Evolutionary conservation across 202 grass and related monocot genomes (phyloP).

Genomic region (Sporobolus alterniflorus): DNA sequence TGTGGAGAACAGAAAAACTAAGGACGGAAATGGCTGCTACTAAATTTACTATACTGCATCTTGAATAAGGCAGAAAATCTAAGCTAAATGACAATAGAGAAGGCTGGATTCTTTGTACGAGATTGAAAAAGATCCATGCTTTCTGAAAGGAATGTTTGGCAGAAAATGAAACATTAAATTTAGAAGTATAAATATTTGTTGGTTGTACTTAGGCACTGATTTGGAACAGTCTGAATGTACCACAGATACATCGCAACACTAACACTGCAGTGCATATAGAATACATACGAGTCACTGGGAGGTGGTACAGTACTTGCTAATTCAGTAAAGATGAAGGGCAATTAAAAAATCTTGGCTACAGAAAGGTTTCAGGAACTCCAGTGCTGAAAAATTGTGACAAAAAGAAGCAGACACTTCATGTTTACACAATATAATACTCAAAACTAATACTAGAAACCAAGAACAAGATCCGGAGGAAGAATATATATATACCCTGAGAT

Average conservation of each 20-base stretch:
- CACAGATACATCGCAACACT: constrained; percentile 10
- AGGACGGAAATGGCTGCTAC: neutral
- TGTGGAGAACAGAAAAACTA: neutral
- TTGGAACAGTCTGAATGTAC: constrained; percentile 24
- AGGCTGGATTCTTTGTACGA: neutral
- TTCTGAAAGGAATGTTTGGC: neutral
- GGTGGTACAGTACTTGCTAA: constrained; percentile 3
- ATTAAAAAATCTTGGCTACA: neutral
- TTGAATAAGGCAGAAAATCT: neutral
- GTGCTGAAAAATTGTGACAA: neutral
- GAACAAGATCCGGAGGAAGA: neutral
- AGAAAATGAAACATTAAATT: neutral
- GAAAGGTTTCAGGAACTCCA: neutral
- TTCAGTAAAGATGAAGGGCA: neutral
- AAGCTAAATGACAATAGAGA: neutral
- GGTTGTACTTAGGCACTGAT: neutral
- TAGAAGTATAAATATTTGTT: too few relatives aligned
- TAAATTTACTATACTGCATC: neutral
- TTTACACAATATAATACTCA: too few relatives aligned
- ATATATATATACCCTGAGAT: constrained; percentile 9
- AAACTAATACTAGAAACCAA: neutral
- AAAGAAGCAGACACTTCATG: neutral
- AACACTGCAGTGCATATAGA: constrained; percentile 10
- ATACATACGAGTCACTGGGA: constrained; percentile 30
- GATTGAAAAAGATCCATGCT: neutral